Evolutionary conservation across 148 eudicot species (phyloP).

Genomic region (Tetragonia tetragonoides): DNA sequence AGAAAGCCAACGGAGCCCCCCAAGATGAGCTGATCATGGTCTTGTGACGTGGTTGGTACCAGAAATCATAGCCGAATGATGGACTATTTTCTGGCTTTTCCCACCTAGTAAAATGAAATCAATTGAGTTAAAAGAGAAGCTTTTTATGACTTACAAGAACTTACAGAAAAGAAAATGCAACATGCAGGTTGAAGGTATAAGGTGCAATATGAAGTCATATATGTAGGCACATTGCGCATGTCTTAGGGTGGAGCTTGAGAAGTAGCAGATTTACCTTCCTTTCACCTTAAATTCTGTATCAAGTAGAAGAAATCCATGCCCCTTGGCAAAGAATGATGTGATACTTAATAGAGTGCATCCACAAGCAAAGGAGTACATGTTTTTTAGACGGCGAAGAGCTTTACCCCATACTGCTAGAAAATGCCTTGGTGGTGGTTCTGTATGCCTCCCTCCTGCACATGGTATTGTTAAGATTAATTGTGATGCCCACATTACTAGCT

Average conservation of each 20-base stretch:
- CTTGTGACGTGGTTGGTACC: constrained; percentile 96
- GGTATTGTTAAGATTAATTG: no score
- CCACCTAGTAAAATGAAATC: constrained; percentile 53
- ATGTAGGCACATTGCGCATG: not conserved
- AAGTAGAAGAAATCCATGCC: constrained; percentile 91
- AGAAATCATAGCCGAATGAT: constrained; percentile 85
- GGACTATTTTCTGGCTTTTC: constrained; percentile 98
- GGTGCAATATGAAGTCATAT: constrained; percentile 10
- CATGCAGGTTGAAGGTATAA: not conserved
- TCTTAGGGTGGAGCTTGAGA: not conserved
- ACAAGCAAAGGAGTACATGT: not conserved
- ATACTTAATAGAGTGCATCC: not conserved
- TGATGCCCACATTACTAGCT: no score
- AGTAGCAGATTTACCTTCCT: constrained; percentile 67
- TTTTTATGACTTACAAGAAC: not conserved
- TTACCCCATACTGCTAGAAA: no score
- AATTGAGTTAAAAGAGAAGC: not conserved
- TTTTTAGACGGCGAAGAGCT: no score
- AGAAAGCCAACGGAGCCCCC: constrained; percentile 96
- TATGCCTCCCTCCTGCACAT: no score
- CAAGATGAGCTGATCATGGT: constrained; percentile 98
- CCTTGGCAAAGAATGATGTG: constrained; percentile 43
- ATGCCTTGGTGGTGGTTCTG: no score
- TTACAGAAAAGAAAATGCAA: not conserved
- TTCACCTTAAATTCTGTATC: constrained; percentile 92